Percentiles rank a stretch among this genome's conserved stretches.
phyloP scores from a whole-genome alignment of 176 grass and related monocot species.

The Neostapfia colusana region DNA sequence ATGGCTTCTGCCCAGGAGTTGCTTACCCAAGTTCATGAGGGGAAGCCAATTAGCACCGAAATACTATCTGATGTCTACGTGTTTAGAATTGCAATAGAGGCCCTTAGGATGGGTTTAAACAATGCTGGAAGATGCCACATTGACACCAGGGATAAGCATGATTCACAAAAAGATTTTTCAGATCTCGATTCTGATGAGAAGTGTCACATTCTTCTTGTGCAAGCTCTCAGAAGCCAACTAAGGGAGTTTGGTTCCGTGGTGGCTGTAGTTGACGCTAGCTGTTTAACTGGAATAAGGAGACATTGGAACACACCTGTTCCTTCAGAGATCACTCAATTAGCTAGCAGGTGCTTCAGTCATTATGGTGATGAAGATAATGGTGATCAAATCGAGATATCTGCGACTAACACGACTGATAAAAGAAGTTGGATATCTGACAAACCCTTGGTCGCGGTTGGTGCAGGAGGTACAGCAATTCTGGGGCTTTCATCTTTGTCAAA shows the following conservation, averaged over 20 bases:
- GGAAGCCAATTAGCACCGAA: constrained; percentile 60
- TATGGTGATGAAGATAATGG: constrained; percentile 43
- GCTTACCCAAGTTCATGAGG: constrained; percentile 69
- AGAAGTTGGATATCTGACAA: constrained; percentile 68
- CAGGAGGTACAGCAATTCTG: constrained; percentile 79
- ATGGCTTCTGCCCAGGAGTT: constrained; percentile 71
- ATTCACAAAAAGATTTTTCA: constrained; percentile 48
- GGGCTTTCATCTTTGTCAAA: constrained; percentile 80
- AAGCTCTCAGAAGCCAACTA: constrained; percentile 71
- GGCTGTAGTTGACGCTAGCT: constrained; percentile 72
- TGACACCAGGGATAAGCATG: constrained; percentile 35
- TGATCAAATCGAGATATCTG: constrained; percentile 35
- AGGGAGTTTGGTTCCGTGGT: constrained; percentile 74
- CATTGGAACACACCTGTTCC: constrained; percentile 76
- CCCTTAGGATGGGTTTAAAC: constrained; percentile 77
- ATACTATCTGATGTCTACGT: constrained; percentile 68
- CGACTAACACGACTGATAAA: constrained; percentile 42
- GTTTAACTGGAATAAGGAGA: constrained; percentile 74
- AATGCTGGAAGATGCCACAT: constrained; percentile 53
- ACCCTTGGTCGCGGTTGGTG: constrained; percentile 78
- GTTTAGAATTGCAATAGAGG: constrained; percentile 87
- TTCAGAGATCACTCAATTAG: constrained; percentile 54
- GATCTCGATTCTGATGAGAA: constrained; percentile 77
- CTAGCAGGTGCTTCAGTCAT: constrained; percentile 49
- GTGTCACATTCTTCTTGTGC: constrained; percentile 73